Evolutionary conservation across 768 basidiomycete genomes (phyloP), one percentile per base, ranked within the genome.

Genomic region (Amanita brunnescens): DNA sequence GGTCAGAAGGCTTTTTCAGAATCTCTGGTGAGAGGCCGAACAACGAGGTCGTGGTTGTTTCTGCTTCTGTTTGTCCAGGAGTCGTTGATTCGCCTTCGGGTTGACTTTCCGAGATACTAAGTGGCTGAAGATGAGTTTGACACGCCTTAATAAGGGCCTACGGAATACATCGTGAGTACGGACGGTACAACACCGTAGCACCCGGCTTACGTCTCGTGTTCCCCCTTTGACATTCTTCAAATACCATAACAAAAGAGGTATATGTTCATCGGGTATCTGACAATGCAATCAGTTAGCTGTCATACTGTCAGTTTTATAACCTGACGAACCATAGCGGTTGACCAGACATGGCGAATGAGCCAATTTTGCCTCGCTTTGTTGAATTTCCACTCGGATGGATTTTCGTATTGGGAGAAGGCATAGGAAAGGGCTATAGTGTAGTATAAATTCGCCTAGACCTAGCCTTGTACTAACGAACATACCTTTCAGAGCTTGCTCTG

Each of bases 351-450:
- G 9, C 83, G 76, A 51, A 85, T 69, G 1, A 87, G 66, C 85
- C 85, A 87, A 57, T 86, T 87, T 59, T 87, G 85, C 39, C 75
- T 71, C 6, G 82, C 82, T 59, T 87, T 87, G 55, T 81, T 81
- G 60, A 87, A 87, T 57, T 85, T 87, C 85, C 85, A 87, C 47
- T 64, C 66, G 5, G 66, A 59, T 16, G 71, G 74, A 35, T 67
- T 66, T 46, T 71, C 68, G 57, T 74, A 75, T 51, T 78, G 77
- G n/a, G 65, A 59, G 57, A 77, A 80, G 1, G 78, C 81, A 59
- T 84, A 85, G 30, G 65, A 64, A 10, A 51, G 49, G 30, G 32
- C 49, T 51, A 43, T 20, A 8, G 7, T 32, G 42, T 29, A 24
- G 29, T 29, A 16, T 43, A 43, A 26, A n/a, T 30, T 8, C 9